Conservation (phyloP, 768 basidiomycete genomes). For the Tylopilus plumbeoviolaceoides region DNA sequence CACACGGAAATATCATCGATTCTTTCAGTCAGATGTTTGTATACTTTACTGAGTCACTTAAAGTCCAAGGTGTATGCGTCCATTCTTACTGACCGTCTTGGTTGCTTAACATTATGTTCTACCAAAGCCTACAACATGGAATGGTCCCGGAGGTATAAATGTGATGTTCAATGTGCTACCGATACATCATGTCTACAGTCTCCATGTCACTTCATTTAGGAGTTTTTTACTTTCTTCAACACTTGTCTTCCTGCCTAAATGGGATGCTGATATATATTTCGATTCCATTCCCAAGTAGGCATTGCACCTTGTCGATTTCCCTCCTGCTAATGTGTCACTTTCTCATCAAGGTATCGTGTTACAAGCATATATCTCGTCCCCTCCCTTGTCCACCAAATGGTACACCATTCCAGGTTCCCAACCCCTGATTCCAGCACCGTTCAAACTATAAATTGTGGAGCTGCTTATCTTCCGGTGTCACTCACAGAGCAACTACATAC, state of each 20-base stretch:
- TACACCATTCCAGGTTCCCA: no score
- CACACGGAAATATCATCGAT: slow-evolving; percentile 58
- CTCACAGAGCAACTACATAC: slow-evolving; percentile 42
- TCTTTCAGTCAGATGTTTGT: slow-evolving; percentile 39
- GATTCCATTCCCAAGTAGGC: no score
- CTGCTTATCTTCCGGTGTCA: slow-evolving; percentile 58
- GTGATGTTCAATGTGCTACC: slow-evolving; percentile 58
- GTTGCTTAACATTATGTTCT: background rate
- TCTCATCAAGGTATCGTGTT: no score
- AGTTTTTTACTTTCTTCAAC: slow-evolving; percentile 44
- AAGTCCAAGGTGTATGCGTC: slow-evolving; percentile 38
- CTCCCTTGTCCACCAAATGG: slow-evolving; percentile 60
- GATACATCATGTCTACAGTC: slow-evolving; percentile 62
- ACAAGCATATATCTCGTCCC: slow-evolving; percentile 54
- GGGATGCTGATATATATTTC: no score
- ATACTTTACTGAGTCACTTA: slow-evolving; percentile 23
- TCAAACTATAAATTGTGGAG: no score
- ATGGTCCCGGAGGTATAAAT: slow-evolving; percentile 43
- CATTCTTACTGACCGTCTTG: background rate
- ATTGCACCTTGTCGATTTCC: no score
- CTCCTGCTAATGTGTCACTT: no score
- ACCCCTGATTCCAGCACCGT: no score
- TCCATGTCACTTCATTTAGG: slow-evolving; percentile 51
- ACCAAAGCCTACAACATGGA: slow-evolving; percentile 37
- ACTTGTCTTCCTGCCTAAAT: slow-evolving; percentile 47